phyloP scores from a whole-genome alignment of 2,329 filamentous ascomycete genomes.

The Trichoderma atrobrunneum region DNA sequence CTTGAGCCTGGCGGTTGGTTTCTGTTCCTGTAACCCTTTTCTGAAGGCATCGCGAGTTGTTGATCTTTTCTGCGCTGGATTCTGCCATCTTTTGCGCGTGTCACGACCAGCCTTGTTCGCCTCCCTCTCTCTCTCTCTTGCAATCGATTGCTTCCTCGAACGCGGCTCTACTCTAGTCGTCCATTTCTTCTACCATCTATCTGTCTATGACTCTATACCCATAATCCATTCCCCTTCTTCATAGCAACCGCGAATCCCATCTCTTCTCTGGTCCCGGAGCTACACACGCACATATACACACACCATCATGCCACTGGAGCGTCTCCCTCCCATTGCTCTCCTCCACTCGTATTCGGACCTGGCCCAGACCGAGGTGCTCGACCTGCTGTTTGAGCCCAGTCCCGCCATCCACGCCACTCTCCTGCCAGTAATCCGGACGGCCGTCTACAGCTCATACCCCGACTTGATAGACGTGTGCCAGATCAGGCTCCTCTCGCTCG shows the following conservation, averaged over 20 bases:
- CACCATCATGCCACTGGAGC: slow-evolving; percentile 24
- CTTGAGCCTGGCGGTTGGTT: neutral
- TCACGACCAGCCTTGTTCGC: neutral
- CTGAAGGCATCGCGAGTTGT: neutral
- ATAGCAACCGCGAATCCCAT: neutral
- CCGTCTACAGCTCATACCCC: slow-evolving; percentile 62
- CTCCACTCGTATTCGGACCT: slow-evolving; percentile 56
- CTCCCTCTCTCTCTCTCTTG: neutral
- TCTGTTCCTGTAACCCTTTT: neutral
- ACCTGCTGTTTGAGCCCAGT: slow-evolving; percentile 83
- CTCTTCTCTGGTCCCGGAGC: neutral
- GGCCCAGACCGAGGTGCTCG: slow-evolving; percentile 59
- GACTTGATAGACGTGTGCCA: slow-evolving; percentile 67
- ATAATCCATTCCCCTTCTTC: neutral
- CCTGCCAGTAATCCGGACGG: slow-evolving; percentile 59
- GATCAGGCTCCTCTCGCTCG: slow-evolving; percentile 58
- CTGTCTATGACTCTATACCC: neutral
- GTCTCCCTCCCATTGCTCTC: slow-evolving; percentile 55
- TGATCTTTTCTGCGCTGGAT: neutral
- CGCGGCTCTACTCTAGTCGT: neutral
- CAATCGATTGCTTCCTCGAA: neutral
- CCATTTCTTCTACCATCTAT: neutral
- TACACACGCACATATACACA: neutral
- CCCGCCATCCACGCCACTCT: slow-evolving; percentile 69
- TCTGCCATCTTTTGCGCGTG: neutral